A percentile compares a stretch with the other conserved stretches of the same genome.
Conservation (phyloP, 352 stramenopile species). For the Sclerospora graminicola region DNA sequence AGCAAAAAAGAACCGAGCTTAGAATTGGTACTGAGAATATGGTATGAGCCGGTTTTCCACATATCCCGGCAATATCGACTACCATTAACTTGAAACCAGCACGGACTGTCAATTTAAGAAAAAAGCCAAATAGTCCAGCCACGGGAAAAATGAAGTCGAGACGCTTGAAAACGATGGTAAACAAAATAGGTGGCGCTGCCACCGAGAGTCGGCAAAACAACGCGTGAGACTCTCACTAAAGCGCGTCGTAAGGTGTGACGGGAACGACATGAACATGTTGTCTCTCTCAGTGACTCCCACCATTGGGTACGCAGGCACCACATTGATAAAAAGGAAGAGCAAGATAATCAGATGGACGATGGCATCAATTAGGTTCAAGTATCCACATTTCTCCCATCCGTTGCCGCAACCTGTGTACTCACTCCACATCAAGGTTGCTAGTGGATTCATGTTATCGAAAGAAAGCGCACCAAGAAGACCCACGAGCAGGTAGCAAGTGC, state of each 20-base stretch:
- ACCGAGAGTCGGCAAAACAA: conserved; percentile 58
- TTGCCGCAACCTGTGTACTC: conserved; percentile 73
- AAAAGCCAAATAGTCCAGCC: conserved; percentile 68
- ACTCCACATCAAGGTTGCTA: conserved; percentile 75
- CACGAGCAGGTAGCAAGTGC: no score
- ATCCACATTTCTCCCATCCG: conserved; percentile 45
- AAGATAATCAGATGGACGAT: conserved; percentile 71
- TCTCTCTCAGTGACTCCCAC: conserved; percentile 72
- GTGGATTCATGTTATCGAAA: conserved; percentile 72
- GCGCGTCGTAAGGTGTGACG: no score
- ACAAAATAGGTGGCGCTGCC: no score
- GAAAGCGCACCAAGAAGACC: no score
- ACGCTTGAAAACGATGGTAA: no score
- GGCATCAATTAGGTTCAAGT: conserved; percentile 40
- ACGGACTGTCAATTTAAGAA: conserved; percentile 70
- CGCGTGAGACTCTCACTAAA: conserved; percentile 35
- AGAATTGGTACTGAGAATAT: conserved; percentile 54
- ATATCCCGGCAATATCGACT: conserved; percentile 68
- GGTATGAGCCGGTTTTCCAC: conserved; percentile 57
- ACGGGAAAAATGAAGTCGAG: conserved; percentile 79
- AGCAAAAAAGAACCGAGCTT: conserved; percentile 55
- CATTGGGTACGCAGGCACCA: no score
- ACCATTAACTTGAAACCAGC: conserved; percentile 76
- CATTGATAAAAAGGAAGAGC: conserved; percentile 76
- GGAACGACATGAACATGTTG: conserved; percentile 81